Conservation (phyloP, 202 grass and related monocot species). For the Brachypodium distachyon region DNA sequence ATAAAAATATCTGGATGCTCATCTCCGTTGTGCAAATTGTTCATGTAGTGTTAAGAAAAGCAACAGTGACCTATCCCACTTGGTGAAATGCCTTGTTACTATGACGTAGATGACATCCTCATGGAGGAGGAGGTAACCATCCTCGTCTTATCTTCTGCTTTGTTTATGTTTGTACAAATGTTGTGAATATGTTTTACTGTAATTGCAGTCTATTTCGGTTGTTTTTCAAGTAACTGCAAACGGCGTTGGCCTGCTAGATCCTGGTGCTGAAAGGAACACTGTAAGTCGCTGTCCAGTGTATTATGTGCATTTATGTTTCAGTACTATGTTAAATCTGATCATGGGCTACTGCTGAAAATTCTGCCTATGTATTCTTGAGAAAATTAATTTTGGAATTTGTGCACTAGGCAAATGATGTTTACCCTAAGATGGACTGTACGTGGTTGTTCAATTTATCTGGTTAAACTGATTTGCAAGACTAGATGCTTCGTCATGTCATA, state of each 20-base stretch:
- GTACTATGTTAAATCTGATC: not conserved
- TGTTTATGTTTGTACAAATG: not conserved
- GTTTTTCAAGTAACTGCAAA: constrained; percentile 66
- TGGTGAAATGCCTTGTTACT: constrained; percentile 45
- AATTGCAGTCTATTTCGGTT: constrained; percentile 40
- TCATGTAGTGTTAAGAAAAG: too few species aligned
- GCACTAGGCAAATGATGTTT: not conserved
- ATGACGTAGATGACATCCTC: constrained; percentile 54
- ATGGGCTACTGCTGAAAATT: not conserved
- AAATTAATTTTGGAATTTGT: not conserved
- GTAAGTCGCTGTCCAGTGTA: constrained; percentile 18
- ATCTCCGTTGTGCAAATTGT: too few species aligned
- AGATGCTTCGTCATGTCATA: not conserved
- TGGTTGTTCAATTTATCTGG: not conserved
- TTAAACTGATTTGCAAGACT: not conserved
- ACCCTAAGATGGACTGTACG: not conserved
- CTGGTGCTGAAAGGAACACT: constrained; percentile 53
- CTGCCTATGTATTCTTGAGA: not conserved
- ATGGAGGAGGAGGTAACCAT: constrained; percentile 59
- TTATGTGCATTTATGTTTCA: not conserved
- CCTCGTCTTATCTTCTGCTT: not conserved
- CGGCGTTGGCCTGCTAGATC: constrained; percentile 61
- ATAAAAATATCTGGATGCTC: too few species aligned
- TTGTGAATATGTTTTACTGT: not conserved
- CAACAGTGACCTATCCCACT: not conserved